Evolutionary conservation across 1,284 basidiomycete species (phyloP).

Genomic region (Trametes hirsuta): DNA sequence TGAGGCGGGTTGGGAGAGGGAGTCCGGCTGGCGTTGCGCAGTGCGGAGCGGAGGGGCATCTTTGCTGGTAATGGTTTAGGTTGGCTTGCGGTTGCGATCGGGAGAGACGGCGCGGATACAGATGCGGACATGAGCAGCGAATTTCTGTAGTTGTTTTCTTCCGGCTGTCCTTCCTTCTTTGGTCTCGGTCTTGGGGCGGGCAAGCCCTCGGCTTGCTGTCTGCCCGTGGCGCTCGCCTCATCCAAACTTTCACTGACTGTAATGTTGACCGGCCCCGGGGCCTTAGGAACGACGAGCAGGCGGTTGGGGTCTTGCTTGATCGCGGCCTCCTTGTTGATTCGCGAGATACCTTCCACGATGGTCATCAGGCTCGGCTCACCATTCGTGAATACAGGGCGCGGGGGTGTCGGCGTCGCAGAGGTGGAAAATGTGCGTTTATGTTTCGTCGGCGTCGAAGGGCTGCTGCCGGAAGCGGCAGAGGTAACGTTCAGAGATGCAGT

Average conservation of each 20-base stretch:
- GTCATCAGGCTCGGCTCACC: slow-evolving; percentile 59
- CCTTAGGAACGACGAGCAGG: slow-evolving; percentile 38
- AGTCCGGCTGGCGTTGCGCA: slow-evolving; percentile 56
- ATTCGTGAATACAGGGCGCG: slow-evolving; percentile 16
- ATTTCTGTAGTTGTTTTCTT: slow-evolving; percentile 21
- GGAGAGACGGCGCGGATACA: slow-evolving; percentile 26
- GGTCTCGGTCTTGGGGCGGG: background rate
- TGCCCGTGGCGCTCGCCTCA: background rate
- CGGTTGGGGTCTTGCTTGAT: slow-evolving; percentile 34
- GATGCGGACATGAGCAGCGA: slow-evolving; percentile 25
- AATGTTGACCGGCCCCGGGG: slow-evolving; percentile 38
- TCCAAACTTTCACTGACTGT: slow-evolving; percentile 15
- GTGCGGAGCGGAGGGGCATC: slow-evolving; percentile 63
- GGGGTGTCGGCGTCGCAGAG: slow-evolving; percentile 7
- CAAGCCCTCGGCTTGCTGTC: slow-evolving; percentile 6
- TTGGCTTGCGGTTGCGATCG: slow-evolving; percentile 5
- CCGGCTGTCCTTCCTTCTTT: slow-evolving; percentile 10
- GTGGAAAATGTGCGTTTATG: slow-evolving; percentile 25
- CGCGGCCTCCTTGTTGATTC: slow-evolving; percentile 38
- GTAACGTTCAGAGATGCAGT: slow-evolving; percentile 22
- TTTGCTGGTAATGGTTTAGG: slow-evolving; percentile 33
- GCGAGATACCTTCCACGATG: slow-evolving; percentile 64
- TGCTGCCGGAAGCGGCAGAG: background rate
- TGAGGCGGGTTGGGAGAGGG: slow-evolving; percentile 64
- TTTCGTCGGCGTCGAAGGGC: slow-evolving; percentile 5